These are phyloP conservation scores for Endotrypanum monterogeii DNA, from an alignment of 208 protist genomes.

Conservation along the genomic window DNA sequence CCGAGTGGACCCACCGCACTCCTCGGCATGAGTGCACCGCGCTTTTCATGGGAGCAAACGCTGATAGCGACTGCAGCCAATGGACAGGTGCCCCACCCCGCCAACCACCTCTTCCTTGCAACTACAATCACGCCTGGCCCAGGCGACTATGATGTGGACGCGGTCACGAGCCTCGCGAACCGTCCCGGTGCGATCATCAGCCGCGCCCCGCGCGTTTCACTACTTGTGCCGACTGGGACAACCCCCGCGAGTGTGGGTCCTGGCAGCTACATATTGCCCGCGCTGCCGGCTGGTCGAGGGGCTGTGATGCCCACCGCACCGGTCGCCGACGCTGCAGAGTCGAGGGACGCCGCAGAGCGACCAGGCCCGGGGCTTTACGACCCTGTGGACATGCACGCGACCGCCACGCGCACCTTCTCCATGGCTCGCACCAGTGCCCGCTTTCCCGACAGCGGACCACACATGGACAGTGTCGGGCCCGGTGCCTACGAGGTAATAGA, in stretches of 20 bases:
- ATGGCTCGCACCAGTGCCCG: slow-evolving; percentile 26
- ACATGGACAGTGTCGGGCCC: slow-evolving; percentile 13
- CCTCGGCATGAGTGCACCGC: slow-evolving; percentile 19
- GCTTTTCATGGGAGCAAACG: slow-evolving; percentile 27
- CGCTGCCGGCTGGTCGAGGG: slow-evolving; percentile 24
- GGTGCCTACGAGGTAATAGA: slow-evolving; percentile 37
- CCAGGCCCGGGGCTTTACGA: slow-evolving; percentile 66
- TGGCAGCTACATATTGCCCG: slow-evolving; percentile 38
- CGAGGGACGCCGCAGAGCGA: slow-evolving; percentile 4
- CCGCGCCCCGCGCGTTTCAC: slow-evolving; percentile 32
- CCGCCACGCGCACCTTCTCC: slow-evolving; percentile 14
- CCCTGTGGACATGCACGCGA: slow-evolving; percentile 11
- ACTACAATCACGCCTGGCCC: slow-evolving; percentile 25
- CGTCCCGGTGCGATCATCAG: slow-evolving; percentile 45
- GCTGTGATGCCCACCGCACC: slow-evolving; percentile 12
- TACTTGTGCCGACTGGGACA: slow-evolving; percentile 2
- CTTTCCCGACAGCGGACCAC: slow-evolving; percentile 8
- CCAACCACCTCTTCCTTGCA: neutral
- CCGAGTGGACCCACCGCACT: slow-evolving; percentile 11
- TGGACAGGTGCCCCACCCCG: neutral
- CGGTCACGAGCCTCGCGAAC: slow-evolving; percentile 21
- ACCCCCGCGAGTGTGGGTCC: slow-evolving; percentile 25
- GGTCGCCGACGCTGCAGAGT: neutral
- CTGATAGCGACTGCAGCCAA: neutral
- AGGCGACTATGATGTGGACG: slow-evolving; percentile 33